Evolutionary conservation across 2,329 filamentous ascomycete genomes (phyloP).

Genomic region (Immersiporthe knoxdaviesiana): DNA sequence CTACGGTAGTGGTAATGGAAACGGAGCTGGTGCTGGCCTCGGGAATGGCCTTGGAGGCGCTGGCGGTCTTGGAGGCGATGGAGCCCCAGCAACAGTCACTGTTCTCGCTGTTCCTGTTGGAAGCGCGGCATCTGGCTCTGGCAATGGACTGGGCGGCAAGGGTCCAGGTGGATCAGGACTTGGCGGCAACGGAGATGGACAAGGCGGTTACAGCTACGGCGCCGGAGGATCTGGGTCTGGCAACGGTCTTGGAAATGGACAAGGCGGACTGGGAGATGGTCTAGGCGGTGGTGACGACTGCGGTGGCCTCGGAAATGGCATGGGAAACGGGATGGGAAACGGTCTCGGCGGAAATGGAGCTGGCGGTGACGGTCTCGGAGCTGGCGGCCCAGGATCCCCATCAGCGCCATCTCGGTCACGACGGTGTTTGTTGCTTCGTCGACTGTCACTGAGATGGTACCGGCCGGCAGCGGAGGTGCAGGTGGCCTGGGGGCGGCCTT

Average conservation of each 20-base stretch:
- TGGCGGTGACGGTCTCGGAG: constrained; percentile 13
- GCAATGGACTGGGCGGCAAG: constrained; percentile 20
- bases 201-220: constrained; percentile 7
- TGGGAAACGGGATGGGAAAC: constrained; percentile 15
- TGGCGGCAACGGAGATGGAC: constrained; percentile 1
- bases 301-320: constrained; percentile 6
- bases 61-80: constrained; percentile 11
- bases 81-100: constrained; percentile 23
- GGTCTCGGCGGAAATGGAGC: constrained; percentile 11
- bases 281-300: not conserved
- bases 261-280: not conserved
- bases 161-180: constrained; percentile 16
- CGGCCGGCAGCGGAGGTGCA: constrained; percentile 2
- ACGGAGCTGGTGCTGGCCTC: constrained; percentile 15
- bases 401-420: constrained; percentile 14
- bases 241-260: constrained; percentile 16
- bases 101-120: constrained; percentile 18
- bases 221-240: not conserved
- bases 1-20: constrained; percentile 18
- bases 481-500: constrained; percentile 14
- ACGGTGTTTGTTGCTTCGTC: constrained; percentile 14
- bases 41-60: constrained; percentile 16
- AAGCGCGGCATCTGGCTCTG: constrained; percentile 16
- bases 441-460: constrained; percentile 15
- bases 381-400: constrained; percentile 5